Evolutionary conservation across 108 stramenopile genomes (phyloP), one percentile per base, ranked within the genome.

Genomic region (Cyclotella baltica): DNA sequence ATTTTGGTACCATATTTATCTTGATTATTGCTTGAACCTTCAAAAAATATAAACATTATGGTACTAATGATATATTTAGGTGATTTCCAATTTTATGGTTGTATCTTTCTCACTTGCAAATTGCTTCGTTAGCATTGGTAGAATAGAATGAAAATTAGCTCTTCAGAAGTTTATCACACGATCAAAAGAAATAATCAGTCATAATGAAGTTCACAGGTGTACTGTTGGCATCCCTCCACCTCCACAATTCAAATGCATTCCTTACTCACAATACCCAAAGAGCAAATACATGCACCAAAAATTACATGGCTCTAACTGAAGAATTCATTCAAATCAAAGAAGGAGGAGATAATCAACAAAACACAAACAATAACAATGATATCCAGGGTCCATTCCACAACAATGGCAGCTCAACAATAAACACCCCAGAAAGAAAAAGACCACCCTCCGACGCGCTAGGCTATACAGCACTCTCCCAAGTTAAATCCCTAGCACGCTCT

Each of bases 271-370:
- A 43, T 43, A 13, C 10, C 13, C 13, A 6, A 43, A 43, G 6
- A 43, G 40, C 6, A 43, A 43, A 43, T 55, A 55, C n/a, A 25
- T 25, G 25, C 55, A 55, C 47, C 1, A 16, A 48, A n/a, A 55
- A 23, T 22, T 55, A 25, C 55, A 55, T 67, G 66, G 66, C 66
- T 29, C 19, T 67, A 29, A 67, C 66, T 9, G 66, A 67, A 50
- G 66, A 67, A 50, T 67, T 50, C 48, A 30, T 67, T 48, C 66
- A 50, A 47, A 67, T 67, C 35, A 67, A 67, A 48, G 46, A 22
- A 3, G 38, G 38, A 38, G 48, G 28, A 9, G 66, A 29, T 48
- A 23, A 52, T n/a, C 51, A 52, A 52, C 4, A 4, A 4, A 4
- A 52, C 51, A 52, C 4, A 4, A 52, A 19, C n/a, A 52, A 20